Conservation (phyloP, 768 basidiomycete species). For the Mycena sanguinolenta region DNA sequence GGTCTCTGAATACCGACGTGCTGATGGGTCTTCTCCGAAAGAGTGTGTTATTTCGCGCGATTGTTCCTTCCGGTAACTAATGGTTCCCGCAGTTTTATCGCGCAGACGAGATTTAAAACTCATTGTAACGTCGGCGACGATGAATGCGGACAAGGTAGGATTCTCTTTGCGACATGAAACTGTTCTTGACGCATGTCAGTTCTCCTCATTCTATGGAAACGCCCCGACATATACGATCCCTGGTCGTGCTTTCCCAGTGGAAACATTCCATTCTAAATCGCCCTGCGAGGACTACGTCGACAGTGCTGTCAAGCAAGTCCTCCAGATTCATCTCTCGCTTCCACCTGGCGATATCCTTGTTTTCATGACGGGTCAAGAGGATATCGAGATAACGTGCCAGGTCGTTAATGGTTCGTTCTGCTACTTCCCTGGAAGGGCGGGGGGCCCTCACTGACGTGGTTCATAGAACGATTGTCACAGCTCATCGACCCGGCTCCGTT, state of each 20-base stretch:
- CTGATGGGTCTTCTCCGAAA: conserved; percentile 96
- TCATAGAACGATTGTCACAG: conserved; percentile 87
- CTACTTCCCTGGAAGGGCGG: not conserved
- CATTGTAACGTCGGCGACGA: conserved; percentile 98
- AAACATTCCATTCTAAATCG: conserved; percentile 95
- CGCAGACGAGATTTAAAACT: conserved; percentile 93
- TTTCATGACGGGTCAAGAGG: conserved; percentile 99
- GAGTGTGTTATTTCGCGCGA: conserved; percentile 65
- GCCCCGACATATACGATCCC: conserved; percentile 95
- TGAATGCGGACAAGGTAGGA: conserved; percentile 97
- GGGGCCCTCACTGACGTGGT: conserved; percentile 23
- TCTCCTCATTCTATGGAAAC: conserved; percentile 95
- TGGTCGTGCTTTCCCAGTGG: conserved; percentile 96
- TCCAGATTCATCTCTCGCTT: conserved; percentile 94
- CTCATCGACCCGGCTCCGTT: conserved; percentile 91
- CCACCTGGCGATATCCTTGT: conserved; percentile 96
- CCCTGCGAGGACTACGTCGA: conserved; percentile 99
- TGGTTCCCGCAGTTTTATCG: conserved; percentile 72
- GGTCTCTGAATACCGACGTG: conserved; percentile 97
- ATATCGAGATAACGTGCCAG: conserved; percentile 97
- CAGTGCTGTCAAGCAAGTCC: conserved; percentile 96
- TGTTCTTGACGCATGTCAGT: conserved; percentile 61
- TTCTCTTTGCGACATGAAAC: not conserved
- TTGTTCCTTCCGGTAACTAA: conserved; percentile 12
- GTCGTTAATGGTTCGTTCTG: conserved; percentile 81